Evolutionary conservation across 208 protist genomes (phyloP).

Genomic region (Trypanosoma avium): DNA sequence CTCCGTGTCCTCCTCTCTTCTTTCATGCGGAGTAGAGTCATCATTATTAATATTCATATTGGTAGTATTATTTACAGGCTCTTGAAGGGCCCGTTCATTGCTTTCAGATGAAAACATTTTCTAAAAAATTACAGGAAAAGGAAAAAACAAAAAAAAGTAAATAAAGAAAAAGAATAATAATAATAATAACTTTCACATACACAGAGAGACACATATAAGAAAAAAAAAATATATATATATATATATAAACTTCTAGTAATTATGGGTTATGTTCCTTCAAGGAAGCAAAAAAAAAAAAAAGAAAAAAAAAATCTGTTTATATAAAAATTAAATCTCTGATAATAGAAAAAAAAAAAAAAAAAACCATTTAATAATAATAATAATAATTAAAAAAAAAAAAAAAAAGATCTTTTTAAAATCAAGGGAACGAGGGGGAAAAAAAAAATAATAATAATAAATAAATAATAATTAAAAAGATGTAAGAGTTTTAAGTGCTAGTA

Average conservation of each 20-base stretch:
- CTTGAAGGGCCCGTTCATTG: not conserved
- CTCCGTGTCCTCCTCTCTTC: not conserved
- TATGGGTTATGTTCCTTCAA: no score
- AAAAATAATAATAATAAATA: slow-evolving; percentile 11
- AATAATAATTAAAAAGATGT: slow-evolving; percentile 8
- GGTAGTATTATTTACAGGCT: not conserved
- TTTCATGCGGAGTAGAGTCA: not conserved
- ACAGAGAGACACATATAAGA: not conserved
- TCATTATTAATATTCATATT: no score
- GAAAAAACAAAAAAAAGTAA: slow-evolving; percentile 18
- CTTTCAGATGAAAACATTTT: not conserved
- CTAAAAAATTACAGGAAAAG: not conserved
- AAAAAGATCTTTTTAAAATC: not conserved
- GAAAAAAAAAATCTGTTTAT: slow-evolving; percentile 18
- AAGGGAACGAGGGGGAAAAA: no score
- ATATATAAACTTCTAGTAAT: not conserved
- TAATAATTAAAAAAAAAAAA: slow-evolving; percentile 18
- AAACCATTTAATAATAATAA: slow-evolving; percentile 18
- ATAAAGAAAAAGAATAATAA: slow-evolving; percentile 16
- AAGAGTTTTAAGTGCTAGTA: slow-evolving; percentile 14
- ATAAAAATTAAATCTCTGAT: not conserved
- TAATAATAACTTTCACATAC: slow-evolving; percentile 8
- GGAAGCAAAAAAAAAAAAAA: slow-evolving; percentile 27
- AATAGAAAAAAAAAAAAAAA: slow-evolving; percentile 15
- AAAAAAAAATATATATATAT: slow-evolving; percentile 13